A percentile compares a stretch with the other conserved stretches of the same genome.
Conservation (phyloP, 2,329 filamentous ascomycete species). For the Venturia oleaginea region DNA sequence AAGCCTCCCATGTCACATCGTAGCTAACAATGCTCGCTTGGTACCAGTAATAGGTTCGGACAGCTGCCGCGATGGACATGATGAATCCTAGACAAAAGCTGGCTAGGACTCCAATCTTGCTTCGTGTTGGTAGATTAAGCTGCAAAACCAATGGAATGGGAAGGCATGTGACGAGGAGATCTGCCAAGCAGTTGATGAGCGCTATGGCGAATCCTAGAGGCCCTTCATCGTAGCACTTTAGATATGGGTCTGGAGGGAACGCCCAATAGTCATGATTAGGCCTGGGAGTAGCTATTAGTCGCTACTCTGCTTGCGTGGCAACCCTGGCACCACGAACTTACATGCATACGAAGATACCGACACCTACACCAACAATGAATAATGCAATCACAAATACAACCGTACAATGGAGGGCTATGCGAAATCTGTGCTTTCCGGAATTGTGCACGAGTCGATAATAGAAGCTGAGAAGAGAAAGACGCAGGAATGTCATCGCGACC, state of each 20-base stretch:
- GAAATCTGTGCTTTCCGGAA: neutral
- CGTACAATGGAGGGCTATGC: conserved; percentile 2
- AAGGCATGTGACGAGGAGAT: conserved; percentile 7
- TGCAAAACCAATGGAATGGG: conserved; percentile 10
- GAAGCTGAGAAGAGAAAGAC: conserved; percentile 10
- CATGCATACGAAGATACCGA: conserved; percentile 10
- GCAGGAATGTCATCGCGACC: neutral
- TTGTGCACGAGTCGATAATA: conserved; percentile 12
- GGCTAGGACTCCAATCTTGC: neutral
- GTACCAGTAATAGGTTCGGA: conserved; percentile 10
- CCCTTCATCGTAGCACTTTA: conserved; percentile 9
- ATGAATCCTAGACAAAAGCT: conserved; percentile 10
- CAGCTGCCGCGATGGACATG: neutral
- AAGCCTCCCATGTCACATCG: conserved; percentile 10
- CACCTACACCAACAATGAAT: neutral
- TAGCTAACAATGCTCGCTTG: neutral
- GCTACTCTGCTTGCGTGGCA: neutral
- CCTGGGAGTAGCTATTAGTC: neutral
- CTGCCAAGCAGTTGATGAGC: conserved; percentile 1
- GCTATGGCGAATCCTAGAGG: neutral
- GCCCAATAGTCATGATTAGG: conserved; percentile 6
- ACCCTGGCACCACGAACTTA: neutral
- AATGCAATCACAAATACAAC: conserved; percentile 5
- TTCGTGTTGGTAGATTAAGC: conserved; percentile 5
- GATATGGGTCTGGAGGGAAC: neutral